Evolutionary conservation across 2,329 filamentous ascomycete species (phyloP).

Genomic region (Cladosporium sp.): DNA sequence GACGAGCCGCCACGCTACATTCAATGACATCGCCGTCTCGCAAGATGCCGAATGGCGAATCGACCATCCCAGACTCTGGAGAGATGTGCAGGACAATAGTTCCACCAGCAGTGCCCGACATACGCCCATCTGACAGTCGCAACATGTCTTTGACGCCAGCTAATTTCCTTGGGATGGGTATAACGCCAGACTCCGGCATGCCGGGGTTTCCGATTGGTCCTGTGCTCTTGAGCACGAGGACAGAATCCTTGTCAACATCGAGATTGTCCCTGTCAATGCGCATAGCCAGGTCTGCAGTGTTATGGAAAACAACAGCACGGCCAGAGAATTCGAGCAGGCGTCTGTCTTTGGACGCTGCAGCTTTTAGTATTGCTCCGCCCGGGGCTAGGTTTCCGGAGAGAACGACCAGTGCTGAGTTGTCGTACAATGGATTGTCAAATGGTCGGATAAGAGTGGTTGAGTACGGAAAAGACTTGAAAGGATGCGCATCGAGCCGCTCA

Average conservation of each 20-base stretch:
- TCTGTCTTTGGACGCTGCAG: conserved; percentile 53
- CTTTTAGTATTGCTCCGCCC: conserved; percentile 53
- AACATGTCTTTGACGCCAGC: conserved; percentile 57
- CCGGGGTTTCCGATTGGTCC: conserved; percentile 56
- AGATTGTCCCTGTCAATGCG: conserved; percentile 52
- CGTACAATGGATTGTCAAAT: conserved; percentile 49
- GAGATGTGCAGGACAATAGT: conserved; percentile 58
- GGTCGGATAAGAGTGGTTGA: conserved; percentile 49
- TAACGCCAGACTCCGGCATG: conserved; percentile 56
- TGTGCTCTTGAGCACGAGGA: conserved; percentile 53
- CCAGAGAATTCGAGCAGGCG: conserved; percentile 49
- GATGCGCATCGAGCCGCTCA: conserved; percentile 46
- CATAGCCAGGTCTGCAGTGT: conserved; percentile 48
- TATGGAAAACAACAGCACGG: conserved; percentile 52
- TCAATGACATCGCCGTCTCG: conserved; percentile 52
- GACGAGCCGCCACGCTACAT: conserved; percentile 48
- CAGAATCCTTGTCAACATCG: conserved; percentile 47
- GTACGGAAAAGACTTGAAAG: conserved; percentile 47
- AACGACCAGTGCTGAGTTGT: conserved; percentile 49
- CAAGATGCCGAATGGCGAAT: conserved; percentile 52
- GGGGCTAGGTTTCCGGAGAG: conserved; percentile 53
- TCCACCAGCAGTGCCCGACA: conserved; percentile 59
- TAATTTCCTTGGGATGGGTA: conserved; percentile 55
- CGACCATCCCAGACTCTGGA: conserved; percentile 52
- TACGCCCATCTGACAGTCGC: conserved; percentile 56